phyloP scores from a whole-genome alignment of 306 rosid species.

The Vigna unguiculata region DNA sequence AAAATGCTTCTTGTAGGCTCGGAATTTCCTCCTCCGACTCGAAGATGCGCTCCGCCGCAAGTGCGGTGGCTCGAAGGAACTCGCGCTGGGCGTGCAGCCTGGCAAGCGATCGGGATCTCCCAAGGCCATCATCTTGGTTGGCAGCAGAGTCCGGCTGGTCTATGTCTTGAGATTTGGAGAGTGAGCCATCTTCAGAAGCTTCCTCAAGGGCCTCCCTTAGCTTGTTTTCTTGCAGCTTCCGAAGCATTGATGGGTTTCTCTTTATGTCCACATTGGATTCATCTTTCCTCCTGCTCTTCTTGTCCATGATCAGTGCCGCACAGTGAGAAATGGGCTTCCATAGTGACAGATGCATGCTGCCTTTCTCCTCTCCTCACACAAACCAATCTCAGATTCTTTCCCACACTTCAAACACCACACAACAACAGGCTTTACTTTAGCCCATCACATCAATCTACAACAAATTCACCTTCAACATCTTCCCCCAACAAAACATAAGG shows the following conservation, averaged over 20 bases:
- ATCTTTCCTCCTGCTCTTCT: conserved; percentile 72
- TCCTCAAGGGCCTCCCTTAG: conserved; percentile 98
- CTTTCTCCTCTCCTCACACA: conserved; percentile 37
- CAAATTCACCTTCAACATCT: conserved; percentile 28
- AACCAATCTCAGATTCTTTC: conserved; percentile 22
- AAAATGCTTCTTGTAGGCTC: conserved; percentile 63
- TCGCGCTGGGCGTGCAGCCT: conserved; percentile 90
- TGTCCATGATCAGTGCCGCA: conserved; percentile 88
- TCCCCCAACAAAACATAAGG: conserved; percentile 16
- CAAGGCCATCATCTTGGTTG: conserved; percentile 70
- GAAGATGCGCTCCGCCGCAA: conserved; percentile 81
- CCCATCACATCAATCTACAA: conserved; percentile 48
- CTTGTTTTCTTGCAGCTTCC: conserved; percentile 86
- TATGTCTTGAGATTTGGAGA: conserved; percentile 74
- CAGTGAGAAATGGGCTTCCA: conserved; percentile 99
- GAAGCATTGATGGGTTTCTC: conserved; percentile 71
- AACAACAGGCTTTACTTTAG: conserved; percentile 29
- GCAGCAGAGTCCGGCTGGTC: conserved; percentile 62
- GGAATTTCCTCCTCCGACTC: conserved; percentile 78
- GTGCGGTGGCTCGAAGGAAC: conserved; percentile 88
- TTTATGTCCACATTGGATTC: conserved; percentile 57
- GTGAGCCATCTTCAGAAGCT: conserved; percentile 96
- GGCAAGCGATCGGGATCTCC: conserved; percentile 85
- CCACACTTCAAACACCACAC: conserved; percentile 19
- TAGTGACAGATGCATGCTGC: conserved; percentile 88